phyloP scores from a whole-genome alignment of 2,329 filamentous ascomycete species.

The Paraconiothyrium sp. region DNA sequence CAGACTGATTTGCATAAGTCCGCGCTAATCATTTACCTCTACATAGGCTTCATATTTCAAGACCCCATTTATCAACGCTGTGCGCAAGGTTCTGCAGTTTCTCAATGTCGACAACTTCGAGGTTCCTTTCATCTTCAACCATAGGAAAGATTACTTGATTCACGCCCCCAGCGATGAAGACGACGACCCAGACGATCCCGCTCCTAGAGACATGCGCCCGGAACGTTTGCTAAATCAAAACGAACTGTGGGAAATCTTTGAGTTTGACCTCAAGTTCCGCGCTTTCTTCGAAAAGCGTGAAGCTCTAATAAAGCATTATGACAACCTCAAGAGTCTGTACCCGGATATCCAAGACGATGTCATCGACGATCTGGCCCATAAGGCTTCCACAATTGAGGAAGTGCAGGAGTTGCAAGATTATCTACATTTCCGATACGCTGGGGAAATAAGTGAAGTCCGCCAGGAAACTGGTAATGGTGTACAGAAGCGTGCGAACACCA shows the following conservation, averaged over 20 bases:
- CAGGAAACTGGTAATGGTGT: constrained; percentile 71
- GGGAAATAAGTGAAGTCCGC: constrained; percentile 82
- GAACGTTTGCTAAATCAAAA: constrained; percentile 92
- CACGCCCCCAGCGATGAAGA: constrained; percentile 76
- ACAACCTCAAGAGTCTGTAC: constrained; percentile 70
- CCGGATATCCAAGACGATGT: constrained; percentile 74
- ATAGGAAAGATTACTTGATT: constrained; percentile 97
- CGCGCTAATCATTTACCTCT: background rate
- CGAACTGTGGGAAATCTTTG: constrained; percentile 93
- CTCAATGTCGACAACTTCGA: constrained; percentile 95
- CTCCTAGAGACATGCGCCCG: constrained; percentile 77
- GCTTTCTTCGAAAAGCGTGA: constrained; percentile 93
- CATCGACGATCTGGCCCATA: constrained; percentile 82
- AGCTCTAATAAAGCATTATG: constrained; percentile 79
- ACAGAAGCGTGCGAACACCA: constrained; percentile 83
- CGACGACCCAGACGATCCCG: constrained; percentile 71
- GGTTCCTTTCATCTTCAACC: constrained; percentile 97
- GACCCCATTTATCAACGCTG: constrained; percentile 84
- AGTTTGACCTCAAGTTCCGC: constrained; percentile 93
- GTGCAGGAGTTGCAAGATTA: constrained; percentile 97
- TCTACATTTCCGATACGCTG: constrained; percentile 89
- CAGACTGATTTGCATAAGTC: background rate
- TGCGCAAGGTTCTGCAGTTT: constrained; percentile 93
- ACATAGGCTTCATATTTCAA: constrained; percentile 69
- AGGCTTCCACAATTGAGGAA: constrained; percentile 89